Conservation (phyloP, 2,329 filamentous ascomycete genomes). For the Fusarium coicis region DNA sequence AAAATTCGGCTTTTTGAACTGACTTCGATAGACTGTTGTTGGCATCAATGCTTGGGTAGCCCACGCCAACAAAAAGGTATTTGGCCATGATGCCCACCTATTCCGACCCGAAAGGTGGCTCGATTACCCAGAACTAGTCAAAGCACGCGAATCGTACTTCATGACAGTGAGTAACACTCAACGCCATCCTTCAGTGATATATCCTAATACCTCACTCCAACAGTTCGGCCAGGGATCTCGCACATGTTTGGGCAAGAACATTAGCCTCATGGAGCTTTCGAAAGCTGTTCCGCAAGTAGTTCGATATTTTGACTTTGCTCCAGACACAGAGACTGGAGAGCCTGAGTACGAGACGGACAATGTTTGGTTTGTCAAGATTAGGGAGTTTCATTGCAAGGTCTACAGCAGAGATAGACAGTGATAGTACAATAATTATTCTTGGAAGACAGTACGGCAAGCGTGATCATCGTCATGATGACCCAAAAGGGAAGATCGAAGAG, state of each 20-base stretch:
- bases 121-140: background rate
- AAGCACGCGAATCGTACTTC: background rate
- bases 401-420: rapidly evolving
- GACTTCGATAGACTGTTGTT: background rate
- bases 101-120: background rate
- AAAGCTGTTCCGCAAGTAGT: background rate
- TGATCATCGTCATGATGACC: background rate
- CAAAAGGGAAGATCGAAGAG: background rate
- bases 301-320: background rate
- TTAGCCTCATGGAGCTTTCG: background rate
- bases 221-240: background rate
- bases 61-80: background rate
- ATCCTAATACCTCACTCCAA: background rate
- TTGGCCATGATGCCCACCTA: background rate
- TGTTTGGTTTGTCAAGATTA: background rate
- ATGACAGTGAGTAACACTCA: background rate
- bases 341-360: background rate
- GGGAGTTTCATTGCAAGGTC: background rate
- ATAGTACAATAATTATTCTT: background rate
- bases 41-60: background rate
- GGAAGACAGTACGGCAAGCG: background rate
- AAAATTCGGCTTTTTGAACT: no score
- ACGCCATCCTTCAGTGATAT: rapidly evolving
- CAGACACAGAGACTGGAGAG: background rate
- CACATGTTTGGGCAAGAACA: background rate